Base-by-base conservation (phyloP, 2,329 filamentous ascomycete species). In the Fusarium musae region DNA sequence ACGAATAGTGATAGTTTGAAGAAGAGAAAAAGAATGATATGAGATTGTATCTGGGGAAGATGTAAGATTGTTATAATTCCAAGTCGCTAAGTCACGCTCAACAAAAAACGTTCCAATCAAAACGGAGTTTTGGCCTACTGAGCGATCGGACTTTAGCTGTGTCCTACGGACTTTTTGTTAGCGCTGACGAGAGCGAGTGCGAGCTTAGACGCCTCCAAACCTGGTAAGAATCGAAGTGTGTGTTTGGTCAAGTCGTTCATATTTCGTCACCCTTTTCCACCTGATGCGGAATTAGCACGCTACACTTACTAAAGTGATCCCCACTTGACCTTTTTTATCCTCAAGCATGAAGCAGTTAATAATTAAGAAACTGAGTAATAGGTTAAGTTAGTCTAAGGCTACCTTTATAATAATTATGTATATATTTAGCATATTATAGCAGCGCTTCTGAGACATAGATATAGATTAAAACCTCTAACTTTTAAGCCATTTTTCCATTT, bases 231-330 rank as follows among this genome's bases (percentile, higher is more conserved):
- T 3, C 4, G 0, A 0, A 1, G 53, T 57, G 23, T 1, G 3
- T 2, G 0, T 5, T 26, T 2, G 0, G n/a, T 32, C 11, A 0
- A 7, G 17, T 6, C 2, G 15, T 5, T 3, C 2, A 6, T 17
- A 0, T 3, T 32, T 16, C 4, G 2, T 23, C 26, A 2, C 30
- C 3, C 0, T 5, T 2, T 1, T 10, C 2, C 6, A 2, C 9
- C 26, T 0, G 12, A 5, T 19, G 5, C 0, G 5, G 9, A 11
- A 21, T 34, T 26, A 1, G 9, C 16, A 56, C 37, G 30, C 30
- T 3, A 12, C 30, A 32, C 30, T 10, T 32, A 32, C 30, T 9
- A 30, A 30, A 30, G 11, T 30, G 30, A 30, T 30, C 30, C 11
- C 30, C 10, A 30, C 11, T 10, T 30, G 30, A 30, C 30, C 30